These are phyloP conservation scores for Lodderomyces orthopsilosis DNA, from an alignment of 1,139 yeast genomes.

Conservation along the genomic window DNA sequence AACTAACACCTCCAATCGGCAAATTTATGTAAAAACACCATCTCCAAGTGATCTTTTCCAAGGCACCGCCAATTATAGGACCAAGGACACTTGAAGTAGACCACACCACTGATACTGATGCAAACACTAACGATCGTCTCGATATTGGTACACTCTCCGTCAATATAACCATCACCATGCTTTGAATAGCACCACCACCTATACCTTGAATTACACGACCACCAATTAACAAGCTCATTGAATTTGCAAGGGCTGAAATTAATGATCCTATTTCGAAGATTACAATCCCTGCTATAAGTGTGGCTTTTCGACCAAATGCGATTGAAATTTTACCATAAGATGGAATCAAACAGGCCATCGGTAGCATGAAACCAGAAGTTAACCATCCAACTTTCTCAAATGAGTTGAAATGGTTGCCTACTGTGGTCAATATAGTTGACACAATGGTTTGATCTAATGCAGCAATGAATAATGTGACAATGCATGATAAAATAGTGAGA, in stretches of 20 bases:
- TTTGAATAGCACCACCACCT: conserved; percentile 71
- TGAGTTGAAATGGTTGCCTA: conserved; percentile 52
- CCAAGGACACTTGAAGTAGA: conserved; percentile 53
- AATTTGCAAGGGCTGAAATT: conserved; percentile 53
- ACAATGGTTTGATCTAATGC: conserved; percentile 72
- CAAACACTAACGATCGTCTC: conserved; percentile 52
- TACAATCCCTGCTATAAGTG: conserved; percentile 47
- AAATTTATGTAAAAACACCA: conserved; percentile 77
- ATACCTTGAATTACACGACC: conserved; percentile 71
- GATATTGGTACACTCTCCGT: conserved; percentile 61
- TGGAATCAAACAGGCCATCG: conserved; percentile 57
- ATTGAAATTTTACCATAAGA: conserved; percentile 62
- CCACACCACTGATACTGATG: conserved; percentile 51
- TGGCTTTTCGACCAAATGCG: conserved; percentile 58
- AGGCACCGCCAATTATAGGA: conserved; percentile 69
- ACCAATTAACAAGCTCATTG: conserved; percentile 62
- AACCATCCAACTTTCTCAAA: conserved; percentile 62
- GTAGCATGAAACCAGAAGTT: conserved; percentile 56
- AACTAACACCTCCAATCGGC: conserved; percentile 63
- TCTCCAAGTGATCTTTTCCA: conserved; percentile 67
- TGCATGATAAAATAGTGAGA: conserved; percentile 44
- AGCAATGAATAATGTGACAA: conserved; percentile 52
- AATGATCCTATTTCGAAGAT: conserved; percentile 65
- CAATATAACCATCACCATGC: conserved; percentile 55
- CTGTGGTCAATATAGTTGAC: conserved; percentile 53